Evolutionary conservation across 2,329 filamentous ascomycete genomes (phyloP), one percentile per base, ranked within the genome.

Genomic region (Fusarium siculi): DNA sequence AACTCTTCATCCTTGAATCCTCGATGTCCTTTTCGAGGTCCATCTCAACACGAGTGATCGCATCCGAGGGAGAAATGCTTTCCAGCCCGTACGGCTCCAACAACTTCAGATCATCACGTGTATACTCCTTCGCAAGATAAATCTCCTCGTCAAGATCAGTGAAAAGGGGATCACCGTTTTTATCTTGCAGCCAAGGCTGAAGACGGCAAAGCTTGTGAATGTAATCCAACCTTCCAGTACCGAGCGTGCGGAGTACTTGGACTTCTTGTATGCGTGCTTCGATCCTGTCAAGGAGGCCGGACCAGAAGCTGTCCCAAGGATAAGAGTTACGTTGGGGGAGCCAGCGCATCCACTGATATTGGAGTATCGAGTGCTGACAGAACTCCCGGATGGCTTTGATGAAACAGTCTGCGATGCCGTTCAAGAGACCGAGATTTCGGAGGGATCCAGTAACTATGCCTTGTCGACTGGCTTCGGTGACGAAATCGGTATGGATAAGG

Each of bases 401-500:
- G 63, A 87, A 86, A 0, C 80, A 79, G 1, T 79, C 73, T 1
- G 82, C 81, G 16, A 87, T 79, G 7, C 76, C 77, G 9, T 75
- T 56, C 2, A 82, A 65, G 0, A 87, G 79, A 0, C 37, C 67
- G 5, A 56, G 23, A 60, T 88, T 88, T 21, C 85, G 72, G 2
- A 37, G 53, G 0, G 85, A 86, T 5, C 76, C 77, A 0, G 68
- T 67, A 2, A 82, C 74, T 9, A 87, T 79, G 52, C 84, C 83
- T 68, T 87, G 78, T 1, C 86, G 79, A 67, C 78, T 85, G 7
- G 84, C 85, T 21, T 82, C 74, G 0, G 83, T 87, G 43, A 85
- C 84, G 61, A 88, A 88, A 67, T 88, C 86, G 11, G 84, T 80
- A 14, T 88, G 86, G 16, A 88, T 84, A 4, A 87, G 73, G 47